Evolutionary conservation across 2,329 filamentous ascomycete species (phyloP).

Genomic region (Cladosporium cucumerinum): DNA sequence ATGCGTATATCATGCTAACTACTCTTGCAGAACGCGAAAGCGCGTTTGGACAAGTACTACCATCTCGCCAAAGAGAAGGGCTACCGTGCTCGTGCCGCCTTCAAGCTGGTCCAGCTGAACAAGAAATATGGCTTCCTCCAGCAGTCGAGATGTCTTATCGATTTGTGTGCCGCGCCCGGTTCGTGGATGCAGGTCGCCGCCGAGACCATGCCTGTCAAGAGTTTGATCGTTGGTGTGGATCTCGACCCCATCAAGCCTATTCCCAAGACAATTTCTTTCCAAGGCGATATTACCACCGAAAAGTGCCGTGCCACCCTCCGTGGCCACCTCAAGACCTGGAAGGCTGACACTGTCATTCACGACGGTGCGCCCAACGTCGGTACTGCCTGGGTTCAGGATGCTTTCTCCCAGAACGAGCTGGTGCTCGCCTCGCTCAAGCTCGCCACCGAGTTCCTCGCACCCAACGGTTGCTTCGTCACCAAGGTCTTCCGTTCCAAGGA

Average conservation of each 20-base stretch:
- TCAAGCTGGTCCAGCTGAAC: slow-evolving; percentile 97
- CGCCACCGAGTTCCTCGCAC: slow-evolving; percentile 85
- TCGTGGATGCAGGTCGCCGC: slow-evolving; percentile 96
- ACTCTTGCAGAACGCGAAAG: slow-evolving; percentile 72
- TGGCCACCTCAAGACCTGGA: slow-evolving; percentile 90
- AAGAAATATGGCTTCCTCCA: slow-evolving; percentile 99
- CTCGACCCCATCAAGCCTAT: slow-evolving; percentile 94
- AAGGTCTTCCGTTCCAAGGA: slow-evolving; percentile 98
- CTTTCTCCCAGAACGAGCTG: slow-evolving; percentile 94
- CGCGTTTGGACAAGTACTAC: slow-evolving; percentile 98
- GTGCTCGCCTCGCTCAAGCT: slow-evolving; percentile 87
- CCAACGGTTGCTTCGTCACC: slow-evolving; percentile 90
- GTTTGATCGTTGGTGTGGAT: slow-evolving; percentile 92
- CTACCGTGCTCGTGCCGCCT: slow-evolving; percentile 90
- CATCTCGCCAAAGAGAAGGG: slow-evolving; percentile 98
- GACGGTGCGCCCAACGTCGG: slow-evolving; percentile 97
- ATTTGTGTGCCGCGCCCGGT: slow-evolving; percentile 95
- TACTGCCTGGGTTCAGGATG: slow-evolving; percentile 97
- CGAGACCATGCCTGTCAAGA: slow-evolving; percentile 87
- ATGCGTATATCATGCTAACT: slow-evolving; percentile 29
- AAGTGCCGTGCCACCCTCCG: slow-evolving; percentile 90
- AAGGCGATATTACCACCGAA: slow-evolving; percentile 96
- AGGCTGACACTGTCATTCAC: slow-evolving; percentile 91
- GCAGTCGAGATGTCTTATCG: slow-evolving; percentile 91
- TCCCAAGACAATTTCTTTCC: slow-evolving; percentile 88